Percentiles rank a stretch among this genome's conserved stretches.
phyloP scores from a whole-genome alignment of 257 asterid genomes.

The Prunella vulgaris region DNA sequence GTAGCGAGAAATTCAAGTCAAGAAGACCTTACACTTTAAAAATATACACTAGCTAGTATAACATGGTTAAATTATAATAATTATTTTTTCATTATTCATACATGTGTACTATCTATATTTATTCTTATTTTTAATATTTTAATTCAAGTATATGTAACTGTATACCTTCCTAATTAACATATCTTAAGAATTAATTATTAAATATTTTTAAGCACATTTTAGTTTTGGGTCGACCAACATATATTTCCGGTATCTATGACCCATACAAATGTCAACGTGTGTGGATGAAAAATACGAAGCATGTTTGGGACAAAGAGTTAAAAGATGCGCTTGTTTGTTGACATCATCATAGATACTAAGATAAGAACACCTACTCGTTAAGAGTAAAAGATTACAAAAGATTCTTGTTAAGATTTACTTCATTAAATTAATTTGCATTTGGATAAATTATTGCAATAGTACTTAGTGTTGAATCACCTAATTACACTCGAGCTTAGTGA shows the following conservation, averaged over 20 bases:
- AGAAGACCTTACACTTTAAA: too few species aligned
- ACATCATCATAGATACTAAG: conserved; percentile 23
- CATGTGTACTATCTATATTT: not conserved
- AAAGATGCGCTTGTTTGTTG: conserved; percentile 18
- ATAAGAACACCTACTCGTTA: not conserved
- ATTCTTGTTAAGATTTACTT: conserved; percentile 25
- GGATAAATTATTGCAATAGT: not conserved
- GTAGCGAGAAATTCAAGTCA: too few species aligned
- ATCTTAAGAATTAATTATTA: not conserved
- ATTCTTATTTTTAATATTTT: not conserved
- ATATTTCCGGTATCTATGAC: not conserved
- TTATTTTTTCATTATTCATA: too few species aligned
- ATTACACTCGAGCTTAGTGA: conserved; percentile 18
- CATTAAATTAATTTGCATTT: conserved; percentile 10
- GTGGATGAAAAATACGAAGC: not conserved
- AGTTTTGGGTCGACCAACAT: not conserved
- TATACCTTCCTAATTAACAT: not conserved
- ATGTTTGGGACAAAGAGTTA: conserved; percentile 12
- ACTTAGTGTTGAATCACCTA: conserved; percentile 19
- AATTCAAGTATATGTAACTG: not conserved
- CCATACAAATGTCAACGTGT: conserved; percentile 13
- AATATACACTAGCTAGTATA: too few species aligned
- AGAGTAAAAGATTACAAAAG: conserved; percentile 21
- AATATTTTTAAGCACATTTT: not conserved
- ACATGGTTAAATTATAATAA: not conserved